Evolutionary conservation across 2,329 filamentous ascomycete species (phyloP).

Genomic region (Cladophialophora chaetospira): DNA sequence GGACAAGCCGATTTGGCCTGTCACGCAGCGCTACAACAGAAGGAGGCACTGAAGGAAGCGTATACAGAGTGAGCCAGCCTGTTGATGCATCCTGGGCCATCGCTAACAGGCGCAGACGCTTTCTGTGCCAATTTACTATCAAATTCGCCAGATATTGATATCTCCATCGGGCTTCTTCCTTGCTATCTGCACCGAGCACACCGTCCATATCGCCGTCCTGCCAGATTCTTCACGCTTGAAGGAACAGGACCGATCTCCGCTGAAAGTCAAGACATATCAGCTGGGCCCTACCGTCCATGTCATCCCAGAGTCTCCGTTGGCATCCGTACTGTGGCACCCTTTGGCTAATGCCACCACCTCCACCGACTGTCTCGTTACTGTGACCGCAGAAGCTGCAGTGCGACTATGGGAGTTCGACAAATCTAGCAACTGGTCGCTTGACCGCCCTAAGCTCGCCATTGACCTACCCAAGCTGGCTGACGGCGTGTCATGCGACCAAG

Average conservation of each 20-base stretch:
- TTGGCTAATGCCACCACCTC: constrained; percentile 67
- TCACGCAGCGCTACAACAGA: constrained; percentile 5
- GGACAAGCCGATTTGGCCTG: constrained; percentile 14
- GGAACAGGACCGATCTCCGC: constrained; percentile 64
- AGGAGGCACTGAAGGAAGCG: not conserved
- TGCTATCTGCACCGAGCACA: constrained; percentile 80
- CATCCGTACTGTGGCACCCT: constrained; percentile 88
- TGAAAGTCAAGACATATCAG: constrained; percentile 84
- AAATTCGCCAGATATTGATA: constrained; percentile 81
- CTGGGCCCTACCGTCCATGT: constrained; percentile 93
- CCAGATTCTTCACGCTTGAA: constrained; percentile 78
- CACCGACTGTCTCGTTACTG: constrained; percentile 79
- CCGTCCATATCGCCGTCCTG: constrained; percentile 82
- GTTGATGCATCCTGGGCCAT: constrained; percentile 12
- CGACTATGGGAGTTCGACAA: constrained; percentile 86
- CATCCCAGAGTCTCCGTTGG: constrained; percentile 76
- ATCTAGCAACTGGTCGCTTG: constrained; percentile 84
- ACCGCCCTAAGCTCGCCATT: constrained; percentile 77
- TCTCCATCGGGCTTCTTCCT: constrained; percentile 81
- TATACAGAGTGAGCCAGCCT: constrained; percentile 54
- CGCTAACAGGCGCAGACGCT: constrained; percentile 52
- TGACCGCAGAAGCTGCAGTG: constrained; percentile 85
- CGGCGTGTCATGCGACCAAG: constrained; percentile 76
- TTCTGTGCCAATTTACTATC: constrained; percentile 73
- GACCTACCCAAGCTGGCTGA: constrained; percentile 88